These are phyloP conservation scores for Trametes versicolor DNA, from an alignment of 1,284 basidiomycete species.

Conservation along the genomic window DNA sequence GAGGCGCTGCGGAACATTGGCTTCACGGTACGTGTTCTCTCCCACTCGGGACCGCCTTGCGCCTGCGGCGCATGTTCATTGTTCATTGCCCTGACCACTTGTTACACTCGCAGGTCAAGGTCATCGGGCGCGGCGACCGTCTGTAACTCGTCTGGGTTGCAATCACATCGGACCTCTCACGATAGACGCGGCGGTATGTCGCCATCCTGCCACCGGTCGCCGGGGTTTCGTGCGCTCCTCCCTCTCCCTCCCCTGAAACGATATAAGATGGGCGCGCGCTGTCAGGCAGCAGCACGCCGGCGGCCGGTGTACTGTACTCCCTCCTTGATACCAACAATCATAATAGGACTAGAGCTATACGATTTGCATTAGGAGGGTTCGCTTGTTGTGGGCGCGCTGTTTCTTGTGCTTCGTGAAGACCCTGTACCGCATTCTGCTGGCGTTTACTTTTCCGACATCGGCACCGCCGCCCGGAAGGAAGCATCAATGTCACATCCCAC, in stretches of 20 bases:
- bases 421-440: neutral
- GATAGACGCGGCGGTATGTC: conserved; percentile 13
- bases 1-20: conserved; percentile 87
- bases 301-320: conserved; percentile 19
- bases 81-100: conserved; percentile 32
- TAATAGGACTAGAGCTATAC: conserved; percentile 20
- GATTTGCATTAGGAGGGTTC: conserved; percentile 3
- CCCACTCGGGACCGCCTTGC: conserved; percentile 2
- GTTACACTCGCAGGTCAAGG: conserved; percentile 40
- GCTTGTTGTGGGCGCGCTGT: neutral
- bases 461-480: too few species aligned
- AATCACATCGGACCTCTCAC: too few species aligned
- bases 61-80: conserved; percentile 35
- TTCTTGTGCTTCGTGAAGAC: neutral
- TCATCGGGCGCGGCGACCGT: conserved; percentile 44
- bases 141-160: conserved; percentile 17
- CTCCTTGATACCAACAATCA: conserved; percentile 21
- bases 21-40: conserved; percentile 78
- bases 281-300: conserved; percentile 6
- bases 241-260: conserved; percentile 10
- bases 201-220: neutral
- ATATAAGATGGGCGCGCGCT: conserved; percentile 20
- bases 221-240: conserved; percentile 10
- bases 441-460: too few species aligned
- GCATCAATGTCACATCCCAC: too few species aligned